Base-by-base conservation (phyloP, 768 basidiomycete genomes). In the Trametes coccinea region DNA sequence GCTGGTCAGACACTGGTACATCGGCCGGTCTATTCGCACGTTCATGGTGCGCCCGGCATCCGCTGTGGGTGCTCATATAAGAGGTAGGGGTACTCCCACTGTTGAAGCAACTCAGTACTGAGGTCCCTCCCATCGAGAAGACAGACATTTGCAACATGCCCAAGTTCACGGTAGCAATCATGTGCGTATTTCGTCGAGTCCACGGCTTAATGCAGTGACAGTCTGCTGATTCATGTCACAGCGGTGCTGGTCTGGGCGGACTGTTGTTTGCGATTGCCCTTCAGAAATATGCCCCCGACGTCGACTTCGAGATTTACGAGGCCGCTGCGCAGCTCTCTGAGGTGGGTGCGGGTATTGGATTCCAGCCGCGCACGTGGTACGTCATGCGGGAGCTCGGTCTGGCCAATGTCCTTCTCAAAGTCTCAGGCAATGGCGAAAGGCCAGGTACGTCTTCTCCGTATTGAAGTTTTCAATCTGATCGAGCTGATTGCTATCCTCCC, bases 271-370 rank as follows among this genome's bases (percentile, higher is more conserved):
- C 61, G 1, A 52, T 68, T 17, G 56, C 61, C 11, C 54, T 70
- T 10, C 37, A 52, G 33, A 66, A 63, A 53, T 45, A 52, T 22
- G 56, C 56, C 2, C 50, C 57, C 6, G 60, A 67, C 34, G 58
- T 68, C 29, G 44, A 65, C 7, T 59, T 69, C 58, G 60, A 66
- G n/a, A 58, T 70, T 6, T 70, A 69, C 62, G 69, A 70, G 51
- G 60, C 60, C 7, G 60, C 64, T 0, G 29, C 57, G 0, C 34
- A 54, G 22, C 63, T 69, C 43, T 33, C 55, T 4, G 62, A 65
- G 16, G 40, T 67, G 27, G 69, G 69, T 39, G 69, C 67, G 1
- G 67, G 69, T 8, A 33, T 70, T 4, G 48, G 41, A 2, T 44
- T 69, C 37, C 65, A 58, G 39, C 55, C 52, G n/a, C 62, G 66